These are phyloP conservation scores for Bruguiera gymnorhiza DNA, from an alignment of 345 rosid species.

Conservation along the genomic window DNA sequence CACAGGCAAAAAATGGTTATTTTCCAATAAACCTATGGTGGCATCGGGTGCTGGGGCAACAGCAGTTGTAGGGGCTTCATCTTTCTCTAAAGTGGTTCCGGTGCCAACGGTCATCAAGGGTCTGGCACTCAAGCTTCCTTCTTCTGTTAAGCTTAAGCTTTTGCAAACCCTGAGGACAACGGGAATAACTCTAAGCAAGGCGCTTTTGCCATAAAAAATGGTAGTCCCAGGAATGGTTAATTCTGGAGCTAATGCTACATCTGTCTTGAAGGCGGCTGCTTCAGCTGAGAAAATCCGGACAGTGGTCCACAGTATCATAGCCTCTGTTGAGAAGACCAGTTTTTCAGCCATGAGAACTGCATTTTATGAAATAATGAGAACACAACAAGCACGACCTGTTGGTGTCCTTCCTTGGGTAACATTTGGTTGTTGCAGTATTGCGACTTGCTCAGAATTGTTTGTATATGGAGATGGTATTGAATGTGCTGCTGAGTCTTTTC, in stretches of 20 bases:
- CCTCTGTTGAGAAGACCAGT: conserved; percentile 86
- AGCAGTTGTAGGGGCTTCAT: conserved; percentile 75
- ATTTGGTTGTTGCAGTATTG: conserved; percentile 71
- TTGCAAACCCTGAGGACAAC: conserved; percentile 65
- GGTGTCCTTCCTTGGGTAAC: conserved; percentile 77
- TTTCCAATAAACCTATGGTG: conserved; percentile 61
- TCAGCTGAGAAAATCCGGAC: conserved; percentile 84
- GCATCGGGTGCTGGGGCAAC: conserved; percentile 95
- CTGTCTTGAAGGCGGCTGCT: conserved; percentile 58
- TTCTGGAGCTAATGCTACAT: conserved; percentile 58
- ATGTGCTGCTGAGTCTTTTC: conserved; percentile 77
- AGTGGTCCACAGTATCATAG: conserved; percentile 67
- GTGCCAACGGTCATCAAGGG: conserved; percentile 69
- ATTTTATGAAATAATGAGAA: conserved; percentile 93
- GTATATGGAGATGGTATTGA: conserved; percentile 82
- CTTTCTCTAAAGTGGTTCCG: conserved; percentile 65
- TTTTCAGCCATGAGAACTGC: conserved; percentile 90
- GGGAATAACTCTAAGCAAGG: conserved; percentile 54
- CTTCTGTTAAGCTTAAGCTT: conserved; percentile 55
- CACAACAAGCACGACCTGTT: conserved; percentile 49
- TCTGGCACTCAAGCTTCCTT: conserved; percentile 52
- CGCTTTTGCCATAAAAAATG: conserved; percentile 55
- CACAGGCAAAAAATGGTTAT: conserved; percentile 35
- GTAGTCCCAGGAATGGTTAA: conserved; percentile 66
- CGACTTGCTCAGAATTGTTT: conserved; percentile 67